Conservation (phyloP, 2,329 filamentous ascomycete species). For the Bipolaris gigantea region DNA sequence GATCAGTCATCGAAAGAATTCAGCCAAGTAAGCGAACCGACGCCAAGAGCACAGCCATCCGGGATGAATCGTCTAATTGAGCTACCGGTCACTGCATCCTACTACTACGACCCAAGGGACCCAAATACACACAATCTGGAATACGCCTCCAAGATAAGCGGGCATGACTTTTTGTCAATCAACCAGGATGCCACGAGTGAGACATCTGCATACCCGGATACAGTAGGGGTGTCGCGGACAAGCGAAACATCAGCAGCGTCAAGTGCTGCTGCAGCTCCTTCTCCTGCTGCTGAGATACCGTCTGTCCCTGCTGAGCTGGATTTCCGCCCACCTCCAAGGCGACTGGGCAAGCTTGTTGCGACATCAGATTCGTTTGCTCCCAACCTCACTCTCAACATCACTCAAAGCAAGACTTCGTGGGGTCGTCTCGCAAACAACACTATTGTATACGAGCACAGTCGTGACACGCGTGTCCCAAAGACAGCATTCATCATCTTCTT, state of each 20-base stretch:
- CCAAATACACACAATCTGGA: constrained; percentile 51
- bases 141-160: constrained; percentile 51
- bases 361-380: constrained; percentile 66
- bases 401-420: constrained; percentile 72
- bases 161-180: constrained; percentile 45
- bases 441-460: constrained; percentile 61
- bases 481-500: constrained; percentile 73
- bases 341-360: constrained; percentile 68
- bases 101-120: constrained; percentile 50
- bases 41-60: constrained; percentile 40
- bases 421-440: constrained; percentile 73
- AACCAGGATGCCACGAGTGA: constrained; percentile 20
- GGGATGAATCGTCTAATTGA: constrained; percentile 49
- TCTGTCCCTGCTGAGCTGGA: constrained; percentile 28
- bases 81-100: constrained; percentile 49
- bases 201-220: constrained; percentile 34
- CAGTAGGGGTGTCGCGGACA: constrained; percentile 29
- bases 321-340: constrained; percentile 46
- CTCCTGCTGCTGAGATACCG: constrained; percentile 24
- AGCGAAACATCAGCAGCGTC: constrained; percentile 20
- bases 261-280: constrained; percentile 18
- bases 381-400: constrained; percentile 64
- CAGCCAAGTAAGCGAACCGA: constrained; percentile 42
- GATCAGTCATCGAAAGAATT: constrained; percentile 26
- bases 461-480: constrained; percentile 76